Conservation (phyloP, 1,284 basidiomycete genomes). For the Ustilago curta region DNA sequence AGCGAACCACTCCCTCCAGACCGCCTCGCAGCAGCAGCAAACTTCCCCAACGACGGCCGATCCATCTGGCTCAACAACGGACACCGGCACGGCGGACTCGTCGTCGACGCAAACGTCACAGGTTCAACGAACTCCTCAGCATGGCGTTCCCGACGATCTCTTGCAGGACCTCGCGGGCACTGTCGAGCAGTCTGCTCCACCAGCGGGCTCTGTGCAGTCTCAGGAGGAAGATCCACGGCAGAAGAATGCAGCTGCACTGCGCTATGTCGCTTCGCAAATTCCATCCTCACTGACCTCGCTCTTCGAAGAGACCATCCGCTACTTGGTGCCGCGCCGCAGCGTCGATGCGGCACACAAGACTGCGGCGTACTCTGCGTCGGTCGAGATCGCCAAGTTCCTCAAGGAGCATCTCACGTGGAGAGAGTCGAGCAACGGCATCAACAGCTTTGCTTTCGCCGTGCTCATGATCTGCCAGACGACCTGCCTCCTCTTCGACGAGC, state of each 20-base stretch:
- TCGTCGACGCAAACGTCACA: slow-evolving; percentile 16
- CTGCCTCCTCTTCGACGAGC: slow-evolving; percentile 85
- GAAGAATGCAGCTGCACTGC: slow-evolving; percentile 71
- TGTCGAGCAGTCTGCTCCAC: slow-evolving; percentile 27
- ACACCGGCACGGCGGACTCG: slow-evolving; percentile 6
- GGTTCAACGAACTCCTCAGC: slow-evolving; percentile 37
- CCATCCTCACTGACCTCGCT: slow-evolving; percentile 84
- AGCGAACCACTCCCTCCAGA: slow-evolving; percentile 18
- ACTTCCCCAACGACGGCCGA: slow-evolving; percentile 1
- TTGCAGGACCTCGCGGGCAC: slow-evolving; percentile 50
- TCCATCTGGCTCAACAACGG: slow-evolving; percentile 1
- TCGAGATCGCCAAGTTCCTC: slow-evolving; percentile 79
- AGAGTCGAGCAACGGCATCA: slow-evolving; percentile 72
- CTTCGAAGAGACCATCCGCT: slow-evolving; percentile 89
- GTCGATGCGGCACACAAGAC: slow-evolving; percentile 81
- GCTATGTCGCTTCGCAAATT: slow-evolving; percentile 83
- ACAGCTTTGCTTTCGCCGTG: slow-evolving; percentile 72
- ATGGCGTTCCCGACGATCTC: slow-evolving; percentile 42
- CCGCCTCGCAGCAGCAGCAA: slow-evolving; percentile 7
- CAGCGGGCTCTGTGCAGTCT: slow-evolving; percentile 19
- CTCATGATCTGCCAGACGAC: slow-evolving; percentile 81
- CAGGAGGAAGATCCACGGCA: slow-evolving; percentile 34
- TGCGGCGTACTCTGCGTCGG: slow-evolving; percentile 79
- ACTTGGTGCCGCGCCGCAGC: slow-evolving; percentile 82
- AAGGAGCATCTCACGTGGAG: slow-evolving; percentile 78